phyloP scores from a whole-genome alignment of 2,329 filamentous ascomycete species.

The Xenosphaeropsis pyriputrescens region DNA sequence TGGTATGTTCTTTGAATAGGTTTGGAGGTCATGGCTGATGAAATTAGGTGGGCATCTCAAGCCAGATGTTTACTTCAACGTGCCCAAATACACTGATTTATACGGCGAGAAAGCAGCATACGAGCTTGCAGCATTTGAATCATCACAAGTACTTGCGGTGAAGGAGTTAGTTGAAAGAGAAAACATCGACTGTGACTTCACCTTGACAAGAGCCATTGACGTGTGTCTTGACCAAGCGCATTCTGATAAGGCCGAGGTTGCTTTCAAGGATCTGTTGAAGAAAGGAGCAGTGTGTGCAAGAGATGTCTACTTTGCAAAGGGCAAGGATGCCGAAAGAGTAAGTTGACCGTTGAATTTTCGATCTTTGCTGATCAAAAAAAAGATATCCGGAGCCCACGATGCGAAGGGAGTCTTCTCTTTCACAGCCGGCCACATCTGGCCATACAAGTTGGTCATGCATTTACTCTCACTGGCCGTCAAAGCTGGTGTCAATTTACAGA shows the following conservation, averaged over 20 bases:
- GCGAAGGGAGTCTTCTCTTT: constrained; percentile 2
- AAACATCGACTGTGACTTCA: constrained; percentile 25
- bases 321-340: not conserved
- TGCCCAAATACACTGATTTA: constrained; percentile 13
- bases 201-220: constrained; percentile 20
- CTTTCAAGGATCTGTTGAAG: not conserved
- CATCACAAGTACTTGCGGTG: constrained; percentile 20
- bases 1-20: constrained; percentile 9
- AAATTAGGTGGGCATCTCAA: constrained; percentile 19
- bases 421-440: constrained; percentile 23
- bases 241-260: not conserved
- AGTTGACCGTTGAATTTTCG: not conserved
- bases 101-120: constrained; percentile 18
- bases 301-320: not conserved
- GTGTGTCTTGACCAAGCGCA: constrained; percentile 16
- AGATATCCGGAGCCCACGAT: constrained; percentile 4
- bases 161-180: constrained; percentile 22
- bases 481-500: constrained; percentile 31
- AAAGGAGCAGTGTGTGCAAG: not conserved
- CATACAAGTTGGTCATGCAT: constrained; percentile 41
- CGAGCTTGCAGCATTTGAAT: constrained; percentile 23
- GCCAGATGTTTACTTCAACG: constrained; percentile 21
- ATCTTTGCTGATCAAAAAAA: constrained; percentile 4
- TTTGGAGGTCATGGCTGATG: not conserved
- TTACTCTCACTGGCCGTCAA: constrained; percentile 30